These are phyloP conservation scores for Mercurialis annua DNA, from an alignment of 345 rosid species.

Conservation along the genomic window DNA sequence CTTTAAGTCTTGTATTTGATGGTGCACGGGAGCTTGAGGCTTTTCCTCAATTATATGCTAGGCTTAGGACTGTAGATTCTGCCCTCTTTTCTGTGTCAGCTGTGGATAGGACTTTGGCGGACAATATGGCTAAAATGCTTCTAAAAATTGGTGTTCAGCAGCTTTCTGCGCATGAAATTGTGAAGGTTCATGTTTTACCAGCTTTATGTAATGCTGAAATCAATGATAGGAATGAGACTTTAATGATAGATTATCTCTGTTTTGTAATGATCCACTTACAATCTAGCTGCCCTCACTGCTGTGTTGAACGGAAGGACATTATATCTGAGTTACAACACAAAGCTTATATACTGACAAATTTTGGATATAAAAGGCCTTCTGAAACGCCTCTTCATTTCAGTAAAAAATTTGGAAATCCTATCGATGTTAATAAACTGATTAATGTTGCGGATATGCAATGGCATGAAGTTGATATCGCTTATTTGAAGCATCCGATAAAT, in stretches of 20 bases:
- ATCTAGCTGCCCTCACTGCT: slow-evolving; percentile 65
- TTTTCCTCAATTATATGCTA: slow-evolving; percentile 69
- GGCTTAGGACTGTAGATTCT: slow-evolving; percentile 65
- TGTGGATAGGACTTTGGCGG: slow-evolving; percentile 29
- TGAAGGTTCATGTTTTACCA: slow-evolving; percentile 72
- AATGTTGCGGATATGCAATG: slow-evolving; percentile 48
- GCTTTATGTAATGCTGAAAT: slow-evolving; percentile 43
- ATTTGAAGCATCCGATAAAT: slow-evolving; percentile 68
- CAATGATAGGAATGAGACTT: slow-evolving; percentile 27
- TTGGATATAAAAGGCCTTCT: slow-evolving; percentile 52
- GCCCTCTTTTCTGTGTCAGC: slow-evolving; percentile 50
- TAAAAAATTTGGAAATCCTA: slow-evolving; percentile 59
- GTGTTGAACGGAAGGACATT: slow-evolving; percentile 54
- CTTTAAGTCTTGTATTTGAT: slow-evolving; percentile 32
- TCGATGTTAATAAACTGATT: slow-evolving; percentile 49
- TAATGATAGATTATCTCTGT: slow-evolving; percentile 75
- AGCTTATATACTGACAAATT: slow-evolving; percentile 68
- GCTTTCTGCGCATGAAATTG: slow-evolving; percentile 86
- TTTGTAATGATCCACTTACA: slow-evolving; percentile 80
- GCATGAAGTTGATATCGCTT: slow-evolving; percentile 69
- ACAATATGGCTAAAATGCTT: slow-evolving; percentile 59
- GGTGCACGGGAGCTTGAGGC: slow-evolving; percentile 50
- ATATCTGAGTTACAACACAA: slow-evolving; percentile 56
- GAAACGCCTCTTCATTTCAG: slow-evolving; percentile 70
- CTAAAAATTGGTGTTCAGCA: slow-evolving; percentile 64